phyloP scores from a whole-genome alignment of 1,284 basidiomycete species.

The Cutaneotrichosporon spelunceum region DNA sequence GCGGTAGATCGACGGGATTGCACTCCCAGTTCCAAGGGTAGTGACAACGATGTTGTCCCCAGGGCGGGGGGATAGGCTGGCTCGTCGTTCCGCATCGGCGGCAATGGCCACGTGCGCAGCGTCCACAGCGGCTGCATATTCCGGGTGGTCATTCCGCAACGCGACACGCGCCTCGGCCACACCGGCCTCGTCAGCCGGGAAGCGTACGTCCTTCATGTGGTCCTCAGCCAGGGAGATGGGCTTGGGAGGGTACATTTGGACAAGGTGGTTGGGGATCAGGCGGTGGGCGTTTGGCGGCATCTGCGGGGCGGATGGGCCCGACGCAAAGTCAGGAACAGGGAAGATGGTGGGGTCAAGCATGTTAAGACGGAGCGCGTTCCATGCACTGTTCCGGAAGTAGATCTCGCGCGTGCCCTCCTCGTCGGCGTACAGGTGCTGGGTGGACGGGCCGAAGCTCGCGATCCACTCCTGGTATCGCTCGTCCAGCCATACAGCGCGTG shows the following conservation, averaged over 20 bases:
- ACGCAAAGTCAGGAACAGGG: slow-evolving; percentile 56
- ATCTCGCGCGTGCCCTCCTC: slow-evolving; percentile 63
- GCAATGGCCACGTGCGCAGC: slow-evolving; percentile 27
- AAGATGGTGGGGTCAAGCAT: slow-evolving; percentile 73
- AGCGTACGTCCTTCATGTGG: slow-evolving; percentile 32
- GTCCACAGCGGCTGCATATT: slow-evolving; percentile 29
- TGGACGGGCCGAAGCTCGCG: slow-evolving; percentile 59
- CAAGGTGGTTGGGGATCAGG: slow-evolving; percentile 47
- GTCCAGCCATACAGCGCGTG: slow-evolving; percentile 66
- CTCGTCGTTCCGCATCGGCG: slow-evolving; percentile 9
- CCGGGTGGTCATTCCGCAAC: slow-evolving; percentile 21
- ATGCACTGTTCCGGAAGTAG: slow-evolving; percentile 70
- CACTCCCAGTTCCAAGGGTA: slow-evolving; percentile 84
- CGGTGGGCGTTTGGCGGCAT: slow-evolving; percentile 56
- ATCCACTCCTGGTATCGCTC: slow-evolving; percentile 69
- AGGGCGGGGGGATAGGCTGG: slow-evolving; percentile 29
- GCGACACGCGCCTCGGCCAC: slow-evolving; percentile 23
- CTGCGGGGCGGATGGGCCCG: slow-evolving; percentile 7
- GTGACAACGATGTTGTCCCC: slow-evolving; percentile 69
- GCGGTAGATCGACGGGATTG: slow-evolving; percentile 75
- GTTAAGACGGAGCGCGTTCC: slow-evolving; percentile 67
- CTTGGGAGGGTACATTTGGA: slow-evolving; percentile 35
- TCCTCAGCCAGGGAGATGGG: slow-evolving; percentile 17
- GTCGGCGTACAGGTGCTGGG: slow-evolving; percentile 70
- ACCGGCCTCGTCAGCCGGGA: slow-evolving; percentile 28